Conservation (phyloP, 2,329 filamentous ascomycete species). For the Pseudopyricularia cyperi region DNA sequence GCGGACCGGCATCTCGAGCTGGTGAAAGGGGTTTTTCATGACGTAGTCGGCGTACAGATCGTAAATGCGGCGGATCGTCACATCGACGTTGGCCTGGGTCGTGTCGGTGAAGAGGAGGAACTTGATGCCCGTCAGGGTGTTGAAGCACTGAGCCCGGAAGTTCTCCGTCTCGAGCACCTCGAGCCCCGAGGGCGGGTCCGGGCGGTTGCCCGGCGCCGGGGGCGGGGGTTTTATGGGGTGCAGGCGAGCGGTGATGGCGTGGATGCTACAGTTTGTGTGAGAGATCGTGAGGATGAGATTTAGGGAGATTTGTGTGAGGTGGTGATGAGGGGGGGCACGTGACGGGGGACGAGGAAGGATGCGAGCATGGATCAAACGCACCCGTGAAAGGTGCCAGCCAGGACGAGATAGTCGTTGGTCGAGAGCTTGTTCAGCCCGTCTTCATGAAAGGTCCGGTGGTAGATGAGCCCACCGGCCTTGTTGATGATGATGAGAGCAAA, state of each 20-base stretch:
- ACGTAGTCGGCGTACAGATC: slow-evolving; percentile 94
- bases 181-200: slow-evolving; percentile 60
- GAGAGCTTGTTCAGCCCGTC: slow-evolving; percentile 74
- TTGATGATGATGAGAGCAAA: slow-evolving; percentile 96
- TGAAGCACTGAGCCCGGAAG: slow-evolving; percentile 93
- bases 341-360: background rate
- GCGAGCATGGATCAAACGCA: slow-evolving; percentile 22
- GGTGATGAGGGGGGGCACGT: slow-evolving; percentile 14
- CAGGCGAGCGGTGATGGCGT: slow-evolving; percentile 54
- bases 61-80: slow-evolving; percentile 73
- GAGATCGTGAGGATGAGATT: slow-evolving; percentile 2
- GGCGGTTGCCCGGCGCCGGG: slow-evolving; percentile 22
- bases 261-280: slow-evolving; percentile 33
- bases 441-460: slow-evolving; percentile 86
- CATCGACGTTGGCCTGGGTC: slow-evolving; percentile 75
- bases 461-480: slow-evolving; percentile 93
- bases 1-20: slow-evolving; percentile 90
- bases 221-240: slow-evolving; percentile 34
- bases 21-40: slow-evolving; percentile 99
- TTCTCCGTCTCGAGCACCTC: slow-evolving; percentile 90
- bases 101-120: slow-evolving; percentile 91
- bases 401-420: slow-evolving; percentile 92
- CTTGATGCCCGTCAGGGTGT: slow-evolving; percentile 86
- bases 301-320: background rate
- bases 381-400: slow-evolving; percentile 96